These are phyloP conservation scores for Exophiala viscosa DNA, from an alignment of 2,329 filamentous ascomycete genomes.

Conservation along the genomic window DNA sequence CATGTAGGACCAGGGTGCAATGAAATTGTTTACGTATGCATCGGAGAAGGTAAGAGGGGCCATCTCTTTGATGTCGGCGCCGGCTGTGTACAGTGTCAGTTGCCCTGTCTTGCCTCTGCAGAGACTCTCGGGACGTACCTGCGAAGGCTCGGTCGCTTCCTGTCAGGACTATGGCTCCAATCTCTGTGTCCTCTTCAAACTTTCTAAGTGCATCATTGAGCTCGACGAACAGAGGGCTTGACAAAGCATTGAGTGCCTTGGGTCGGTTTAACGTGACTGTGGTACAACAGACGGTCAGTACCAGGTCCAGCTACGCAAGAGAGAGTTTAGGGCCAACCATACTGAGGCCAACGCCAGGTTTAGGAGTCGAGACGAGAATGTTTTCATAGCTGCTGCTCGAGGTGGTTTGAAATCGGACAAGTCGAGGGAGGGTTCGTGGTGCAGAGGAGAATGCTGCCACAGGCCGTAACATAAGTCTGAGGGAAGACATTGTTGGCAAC, in stretches of 20 bases:
- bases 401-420: conserved; percentile 49
- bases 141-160: conserved; percentile 89
- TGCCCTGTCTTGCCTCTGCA: conserved; percentile 5
- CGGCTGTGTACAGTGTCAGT: conserved; percentile 50
- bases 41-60: conserved; percentile 81
- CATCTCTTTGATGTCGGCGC: conserved; percentile 99
- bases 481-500: conserved; percentile 12
- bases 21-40: conserved; percentile 87
- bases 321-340: conserved; percentile 30
- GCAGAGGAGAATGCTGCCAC: conserved; percentile 59
- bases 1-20: conserved; percentile 87
- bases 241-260: conserved; percentile 92
- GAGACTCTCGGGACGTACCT: conserved; percentile 33
- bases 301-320: conserved; percentile 1
- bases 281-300: not conserved
- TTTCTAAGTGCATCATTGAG: conserved; percentile 72
- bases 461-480: conserved; percentile 14
- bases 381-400: conserved; percentile 62
- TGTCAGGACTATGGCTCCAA: conserved; percentile 77
- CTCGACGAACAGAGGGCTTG: conserved; percentile 83
- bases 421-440: conserved; percentile 54
- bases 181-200: conserved; percentile 66
- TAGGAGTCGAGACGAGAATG: conserved; percentile 76
- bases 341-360: conserved; percentile 89
- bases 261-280: conserved; percentile 83